Percentiles rank a stretch among this genome's conserved stretches.
Conservation (phyloP, 2,329 filamentous ascomycete genomes). For the Zasmidium citrigriseum region DNA sequence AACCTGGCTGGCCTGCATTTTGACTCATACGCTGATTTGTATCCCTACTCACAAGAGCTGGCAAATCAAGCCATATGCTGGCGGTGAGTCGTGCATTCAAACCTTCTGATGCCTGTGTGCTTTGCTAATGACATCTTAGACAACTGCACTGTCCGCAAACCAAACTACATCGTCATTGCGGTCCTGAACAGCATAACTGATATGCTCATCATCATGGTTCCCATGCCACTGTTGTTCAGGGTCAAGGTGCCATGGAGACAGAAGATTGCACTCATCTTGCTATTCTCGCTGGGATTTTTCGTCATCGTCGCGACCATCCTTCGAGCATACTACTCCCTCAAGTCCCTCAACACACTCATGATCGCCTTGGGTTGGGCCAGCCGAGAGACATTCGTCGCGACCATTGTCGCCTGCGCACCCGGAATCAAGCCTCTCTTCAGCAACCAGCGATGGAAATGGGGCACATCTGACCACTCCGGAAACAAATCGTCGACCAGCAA, state of each 20-base stretch:
- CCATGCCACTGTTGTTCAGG: constrained; percentile 55
- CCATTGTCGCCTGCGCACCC: constrained; percentile 57
- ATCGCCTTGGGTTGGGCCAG: constrained; percentile 53
- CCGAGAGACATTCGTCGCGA: constrained; percentile 55
- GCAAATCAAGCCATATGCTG: constrained; percentile 35
- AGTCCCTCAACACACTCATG: constrained; percentile 40
- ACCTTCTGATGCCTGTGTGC: neutral
- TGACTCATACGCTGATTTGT: constrained; percentile 35
- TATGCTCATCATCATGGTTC: constrained; percentile 59
- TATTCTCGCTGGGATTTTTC: constrained; percentile 55
- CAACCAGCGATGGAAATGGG: constrained; percentile 27
- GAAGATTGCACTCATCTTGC: constrained; percentile 54
- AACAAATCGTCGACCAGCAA: constrained; percentile 8
- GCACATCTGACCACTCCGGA: constrained; percentile 8
- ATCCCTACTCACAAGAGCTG: constrained; percentile 32
- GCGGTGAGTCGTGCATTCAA: neutral
- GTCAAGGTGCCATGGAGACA: constrained; percentile 53
- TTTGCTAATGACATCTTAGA: neutral
- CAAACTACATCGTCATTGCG: constrained; percentile 61
- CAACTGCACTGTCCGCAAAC: constrained; percentile 34
- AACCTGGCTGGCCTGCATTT: constrained; percentile 32
- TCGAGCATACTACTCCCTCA: constrained; percentile 52
- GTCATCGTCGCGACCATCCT: constrained; percentile 49
- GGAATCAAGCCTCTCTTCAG: constrained; percentile 56
- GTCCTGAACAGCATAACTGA: constrained; percentile 63